Evolutionary conservation across 202 grass and related monocot species (phyloP), one percentile per base, ranked within the genome.

Genomic region (Musa balbisiana): DNA sequence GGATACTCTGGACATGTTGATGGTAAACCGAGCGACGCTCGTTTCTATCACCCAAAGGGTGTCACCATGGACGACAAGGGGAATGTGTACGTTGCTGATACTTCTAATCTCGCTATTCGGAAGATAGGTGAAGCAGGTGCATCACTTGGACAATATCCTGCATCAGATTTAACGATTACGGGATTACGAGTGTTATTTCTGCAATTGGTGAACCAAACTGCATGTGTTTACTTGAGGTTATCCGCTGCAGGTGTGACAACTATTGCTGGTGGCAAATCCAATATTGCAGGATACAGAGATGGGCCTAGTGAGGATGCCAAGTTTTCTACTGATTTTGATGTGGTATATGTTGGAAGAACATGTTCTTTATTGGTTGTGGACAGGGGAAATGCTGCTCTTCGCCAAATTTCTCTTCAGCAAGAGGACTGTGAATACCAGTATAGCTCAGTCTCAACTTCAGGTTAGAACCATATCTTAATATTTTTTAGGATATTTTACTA

Each of bases 71-170:
- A 98, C 86, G 84, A 93, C 76, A 98, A 80, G 69, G 90, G 88
- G 76, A 97, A 98, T 86, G 94, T 93, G 27, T 98, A 98, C 82
- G 89, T 98, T 77, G 94, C 90, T 86, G 94, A 98, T 86, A 93
- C 87, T 76, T 83, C 90, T 72, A 98, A 98, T 59, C 67, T 98
- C 78, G 90, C 94, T 51, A 93, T 98, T 86, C 84, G 86, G 14
- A 98, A 91, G 79, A 98, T 98, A 71, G 84, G 84, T 60, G 90
- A 98, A 81, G 84, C 82, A 86, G 94, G 94, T 93, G 20, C 21
- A 67, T 60, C 14, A 1, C 56, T 52, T 76, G 81, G 20, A 53
- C 49, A 69, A 56, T 3, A 63, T 52, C 50, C 63, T 85, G 52
- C 60, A 25, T 80, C 69, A 49, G 55, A 83, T 64, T 52, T 77